Percentiles rank a stretch among this genome's conserved stretches.
These are phyloP conservation scores for Syncephalastrum monosporum DNA, from an alignment of 371 early-diverging fungal genomes.

Conservation along the genomic window DNA sequence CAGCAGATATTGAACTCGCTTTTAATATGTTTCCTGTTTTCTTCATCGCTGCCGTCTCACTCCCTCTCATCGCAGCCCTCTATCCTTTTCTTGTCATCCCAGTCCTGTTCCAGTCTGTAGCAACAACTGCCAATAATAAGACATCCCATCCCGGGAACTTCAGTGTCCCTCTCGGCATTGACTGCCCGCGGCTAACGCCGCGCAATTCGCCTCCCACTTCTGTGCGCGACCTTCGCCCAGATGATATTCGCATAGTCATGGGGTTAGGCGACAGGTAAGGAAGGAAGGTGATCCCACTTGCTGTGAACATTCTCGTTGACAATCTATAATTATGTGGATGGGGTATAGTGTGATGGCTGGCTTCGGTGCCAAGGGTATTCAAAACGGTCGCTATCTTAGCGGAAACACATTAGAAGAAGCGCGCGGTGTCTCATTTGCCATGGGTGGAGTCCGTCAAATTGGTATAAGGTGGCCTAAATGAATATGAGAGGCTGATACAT, in stretches of 20 bases:
- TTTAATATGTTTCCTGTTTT: constrained; percentile 2
- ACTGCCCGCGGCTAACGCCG: constrained; percentile 37
- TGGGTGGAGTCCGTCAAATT: constrained; percentile 44
- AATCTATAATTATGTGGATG: too few relatives aligned
- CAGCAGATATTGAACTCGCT: too few relatives aligned
- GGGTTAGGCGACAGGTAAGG: constrained; percentile 64
- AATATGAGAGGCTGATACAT: not conserved
- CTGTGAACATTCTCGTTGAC: not conserved
- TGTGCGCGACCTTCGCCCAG: constrained; percentile 50
- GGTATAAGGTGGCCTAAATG: not conserved
- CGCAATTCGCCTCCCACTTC: constrained; percentile 19
- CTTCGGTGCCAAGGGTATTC: constrained; percentile 53
- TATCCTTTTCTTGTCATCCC: constrained; percentile 25
- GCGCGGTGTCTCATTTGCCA: constrained; percentile 51
- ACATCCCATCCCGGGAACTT: not conserved
- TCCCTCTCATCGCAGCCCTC: constrained; percentile 11
- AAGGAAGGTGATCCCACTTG: not conserved
- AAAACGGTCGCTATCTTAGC: constrained; percentile 26
- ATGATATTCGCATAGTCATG: constrained; percentile 62
- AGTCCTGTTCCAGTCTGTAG: constrained; percentile 9
- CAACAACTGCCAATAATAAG: not conserved
- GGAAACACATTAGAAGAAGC: constrained; percentile 32
- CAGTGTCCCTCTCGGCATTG: constrained; percentile 3
- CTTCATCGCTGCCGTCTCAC: constrained; percentile 1
- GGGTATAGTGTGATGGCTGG: constrained; percentile 61